Conservation (phyloP, 805 yeast genomes). For the Wickerhamiella australiensis region DNA sequence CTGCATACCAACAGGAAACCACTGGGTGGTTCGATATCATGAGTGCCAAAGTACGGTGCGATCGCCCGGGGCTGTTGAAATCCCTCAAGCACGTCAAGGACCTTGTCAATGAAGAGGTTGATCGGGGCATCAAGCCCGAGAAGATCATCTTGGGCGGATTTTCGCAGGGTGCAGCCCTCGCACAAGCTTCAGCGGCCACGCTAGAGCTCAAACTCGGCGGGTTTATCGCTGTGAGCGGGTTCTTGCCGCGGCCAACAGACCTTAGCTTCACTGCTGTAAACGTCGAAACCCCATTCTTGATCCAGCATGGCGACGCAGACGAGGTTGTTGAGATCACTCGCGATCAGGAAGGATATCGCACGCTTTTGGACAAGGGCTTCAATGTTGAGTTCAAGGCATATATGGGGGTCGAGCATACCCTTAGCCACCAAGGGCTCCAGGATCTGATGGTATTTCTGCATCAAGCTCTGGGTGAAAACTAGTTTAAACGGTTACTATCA, state of each 20-base stretch:
- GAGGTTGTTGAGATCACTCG: slow-evolving; percentile 36
- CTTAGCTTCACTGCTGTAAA: slow-evolving; percentile 32
- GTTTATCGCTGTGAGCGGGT: slow-evolving; percentile 65
- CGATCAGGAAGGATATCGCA: slow-evolving; percentile 28
- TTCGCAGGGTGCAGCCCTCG: slow-evolving; percentile 82
- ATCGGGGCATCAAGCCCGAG: slow-evolving; percentile 28
- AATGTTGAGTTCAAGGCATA: slow-evolving; percentile 40
- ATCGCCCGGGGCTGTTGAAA: slow-evolving; percentile 27
- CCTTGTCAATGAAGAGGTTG: slow-evolving; percentile 27
- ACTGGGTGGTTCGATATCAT: slow-evolving; percentile 81
- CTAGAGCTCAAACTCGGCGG: slow-evolving; percentile 55
- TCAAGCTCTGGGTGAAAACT: background rate
- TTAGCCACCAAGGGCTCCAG: background rate
- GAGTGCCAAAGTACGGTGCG: slow-evolving; percentile 19
- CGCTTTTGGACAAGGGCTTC: slow-evolving; percentile 34
- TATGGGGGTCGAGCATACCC: slow-evolving; percentile 48
- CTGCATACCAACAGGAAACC: slow-evolving; percentile 51
- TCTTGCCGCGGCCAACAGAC: slow-evolving; percentile 28
- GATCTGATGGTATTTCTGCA: background rate
- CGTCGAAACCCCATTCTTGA: slow-evolving; percentile 62
- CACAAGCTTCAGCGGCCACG: slow-evolving; percentile 33
- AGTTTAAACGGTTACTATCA: no score
- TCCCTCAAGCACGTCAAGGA: slow-evolving; percentile 24
- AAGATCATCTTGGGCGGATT: slow-evolving; percentile 84
- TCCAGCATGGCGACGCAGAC: slow-evolving; percentile 62